Evolutionary conservation across 768 basidiomycete genomes (phyloP).

Genomic region (Pilatotrama ljubarskyi): DNA sequence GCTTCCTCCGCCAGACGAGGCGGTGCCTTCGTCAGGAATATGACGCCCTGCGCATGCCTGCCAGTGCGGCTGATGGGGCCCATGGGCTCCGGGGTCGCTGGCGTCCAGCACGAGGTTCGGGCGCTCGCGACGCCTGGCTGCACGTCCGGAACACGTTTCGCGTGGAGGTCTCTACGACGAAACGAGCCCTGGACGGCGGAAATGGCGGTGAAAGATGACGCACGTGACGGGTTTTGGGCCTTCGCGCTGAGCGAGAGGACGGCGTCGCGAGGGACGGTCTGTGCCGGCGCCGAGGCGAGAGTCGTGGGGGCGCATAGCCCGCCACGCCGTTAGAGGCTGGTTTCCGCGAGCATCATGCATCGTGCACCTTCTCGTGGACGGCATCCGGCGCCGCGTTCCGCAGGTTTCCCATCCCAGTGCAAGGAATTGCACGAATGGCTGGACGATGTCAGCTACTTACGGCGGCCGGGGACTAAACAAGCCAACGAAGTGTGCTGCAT

Average conservation of each 20-base stretch:
- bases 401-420: too few species aligned
- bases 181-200: not conserved
- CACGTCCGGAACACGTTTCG: slow-evolving; percentile 3
- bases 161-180: not conserved
- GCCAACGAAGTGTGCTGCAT: too few species aligned
- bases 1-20: slow-evolving; percentile 10
- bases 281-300: not conserved
- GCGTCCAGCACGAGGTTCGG: slow-evolving; percentile 8
- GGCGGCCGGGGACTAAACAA: too few species aligned
- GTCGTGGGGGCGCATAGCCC: not conserved
- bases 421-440: too few species aligned
- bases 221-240: not conserved
- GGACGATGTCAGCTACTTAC: too few species aligned
- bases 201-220: not conserved
- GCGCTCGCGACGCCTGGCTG: not conserved
- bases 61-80: slow-evolving; percentile 7
- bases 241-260: not conserved
- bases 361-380: not conserved
- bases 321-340: not conserved
- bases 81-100: slow-evolving; percentile 1
- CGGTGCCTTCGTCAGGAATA: slow-evolving; percentile 13
- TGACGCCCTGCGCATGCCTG: slow-evolving; percentile 5
- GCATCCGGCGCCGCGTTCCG: slow-evolving; percentile 1
- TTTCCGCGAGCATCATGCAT: not conserved
- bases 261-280: not conserved